Evolutionary conservation across 2,329 filamentous ascomycete genomes (phyloP), one percentile per base, ranked within the genome.

Genomic region (Massarina eburnea): DNA sequence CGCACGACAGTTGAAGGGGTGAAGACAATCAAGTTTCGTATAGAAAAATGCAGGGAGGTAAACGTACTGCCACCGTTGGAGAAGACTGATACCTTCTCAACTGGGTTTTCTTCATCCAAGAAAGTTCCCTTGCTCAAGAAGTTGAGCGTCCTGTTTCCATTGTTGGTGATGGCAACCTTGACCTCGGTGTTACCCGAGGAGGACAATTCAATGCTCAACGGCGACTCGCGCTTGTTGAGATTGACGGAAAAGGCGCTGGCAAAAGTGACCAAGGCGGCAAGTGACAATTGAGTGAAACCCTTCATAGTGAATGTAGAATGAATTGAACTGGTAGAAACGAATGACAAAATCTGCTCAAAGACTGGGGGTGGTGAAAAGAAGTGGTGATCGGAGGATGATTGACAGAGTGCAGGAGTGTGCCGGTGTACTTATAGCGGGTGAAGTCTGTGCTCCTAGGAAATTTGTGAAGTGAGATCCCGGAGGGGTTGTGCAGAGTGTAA

Each of bases 141-240:
- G 64, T 80, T 79, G 51, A 82, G 60, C 45, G 71, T 70, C 37
- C 66, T 68, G 36, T 70, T 68, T 36, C 78, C 79, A 24, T 70
- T 78, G 71, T 82, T 82, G 53, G 75, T 80, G 48, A 82, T 70
- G 36, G 70, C 66, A 22, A 78, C 76, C 68, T 79, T 80, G 53
- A 82, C 71, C 43, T 70, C 71, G n/a, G 77, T 75, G 67, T 81
- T 81, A 46, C 74, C 76, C 18, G 73, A 49, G 14, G 35, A n/a
- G 10, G 39, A 37, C 10, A 80, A 70, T 55, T 73, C 67, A 48
- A 59, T 52, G 38, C 53, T 54, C 43, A 64, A 48, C 21, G 57
- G 51, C 37, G 70, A 59, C 59, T 71, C 59, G 57, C 75, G 60
- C 58, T 64, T 66, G 53, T 57, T 48, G 45, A 60, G 47, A 52